Evolutionary conservation across 331 rosid genomes (phyloP).

Genomic region (Cydonia oblonga): DNA sequence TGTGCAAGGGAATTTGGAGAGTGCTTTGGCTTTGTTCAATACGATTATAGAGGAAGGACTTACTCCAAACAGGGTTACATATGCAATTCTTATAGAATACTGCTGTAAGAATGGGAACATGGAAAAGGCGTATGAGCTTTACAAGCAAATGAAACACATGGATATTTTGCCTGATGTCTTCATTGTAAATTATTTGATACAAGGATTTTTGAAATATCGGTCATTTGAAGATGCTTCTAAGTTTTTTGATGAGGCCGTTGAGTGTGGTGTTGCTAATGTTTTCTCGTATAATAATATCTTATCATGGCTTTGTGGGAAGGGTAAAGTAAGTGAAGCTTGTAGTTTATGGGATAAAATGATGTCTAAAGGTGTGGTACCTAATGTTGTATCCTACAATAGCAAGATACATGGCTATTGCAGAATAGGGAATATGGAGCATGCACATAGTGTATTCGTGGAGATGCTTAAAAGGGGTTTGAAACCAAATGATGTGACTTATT

Average conservation of each 20-base stretch:
- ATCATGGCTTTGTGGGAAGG: conserved; percentile 36
- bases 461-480: conserved; percentile 44
- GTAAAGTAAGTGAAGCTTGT: conserved; percentile 45
- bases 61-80: conserved; percentile 32
- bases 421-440: conserved; percentile 40
- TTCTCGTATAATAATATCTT: conserved; percentile 39
- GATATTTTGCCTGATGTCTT: conserved; percentile 33
- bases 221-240: conserved; percentile 34
- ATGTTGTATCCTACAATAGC: conserved; percentile 48
- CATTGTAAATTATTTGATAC: conserved; percentile 32
- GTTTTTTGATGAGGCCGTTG: conserved; percentile 56
- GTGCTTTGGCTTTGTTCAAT: conserved; percentile 44
- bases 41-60: conserved; percentile 34
- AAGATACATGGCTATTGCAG: conserved; percentile 57
- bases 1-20: conserved; percentile 34
- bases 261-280: conserved; percentile 37
- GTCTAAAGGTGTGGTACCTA: conserved; percentile 36
- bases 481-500: conserved; percentile 48
- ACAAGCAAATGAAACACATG: conserved; percentile 41
- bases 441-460: conserved; percentile 28
- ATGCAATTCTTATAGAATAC: conserved; percentile 43
- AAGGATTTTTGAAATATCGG: conserved; percentile 33
- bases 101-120: conserved; percentile 46
- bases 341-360: conserved; percentile 50
- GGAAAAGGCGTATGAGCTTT: conserved; percentile 54